These are phyloP conservation scores for Colletotrichum karsti DNA, from an alignment of 2,329 filamentous ascomycete genomes.

Conservation along the genomic window DNA sequence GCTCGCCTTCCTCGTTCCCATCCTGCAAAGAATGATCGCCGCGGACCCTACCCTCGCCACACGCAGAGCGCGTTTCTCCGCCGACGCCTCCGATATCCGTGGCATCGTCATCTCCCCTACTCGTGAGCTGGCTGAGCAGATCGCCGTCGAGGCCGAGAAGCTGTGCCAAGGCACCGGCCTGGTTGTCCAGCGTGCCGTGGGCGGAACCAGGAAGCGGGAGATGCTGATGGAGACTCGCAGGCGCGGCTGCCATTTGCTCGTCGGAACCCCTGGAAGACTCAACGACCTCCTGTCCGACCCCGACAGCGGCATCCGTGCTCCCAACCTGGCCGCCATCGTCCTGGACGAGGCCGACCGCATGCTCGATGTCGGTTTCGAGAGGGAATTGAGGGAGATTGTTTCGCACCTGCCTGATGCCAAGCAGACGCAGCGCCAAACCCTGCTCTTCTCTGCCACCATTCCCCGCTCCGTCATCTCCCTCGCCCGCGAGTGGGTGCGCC, in stretches of 20 bases:
- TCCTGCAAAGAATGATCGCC: constrained; percentile 80
- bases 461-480: constrained; percentile 83
- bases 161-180: constrained; percentile 73
- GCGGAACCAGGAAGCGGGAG: constrained; percentile 80
- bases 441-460: constrained; percentile 96
- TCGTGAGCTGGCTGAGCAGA: constrained; percentile 83
- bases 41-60: constrained; percentile 69
- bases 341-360: constrained; percentile 98
- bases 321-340: constrained; percentile 88
- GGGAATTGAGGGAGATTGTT: constrained; percentile 70
- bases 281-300: constrained; percentile 81
- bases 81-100: constrained; percentile 67
- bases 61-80: constrained; percentile 42
- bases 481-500: constrained; percentile 81
- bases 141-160: constrained; percentile 79
- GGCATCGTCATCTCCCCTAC: constrained; percentile 82
- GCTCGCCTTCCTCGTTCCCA: constrained; percentile 87
- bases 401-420: constrained; percentile 67
- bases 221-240: constrained; percentile 75
- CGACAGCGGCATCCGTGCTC: constrained; percentile 71
- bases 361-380: constrained; percentile 90
- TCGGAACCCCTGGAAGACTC: constrained; percentile 90
- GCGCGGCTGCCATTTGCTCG: constrained; percentile 86
- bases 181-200: constrained; percentile 80
- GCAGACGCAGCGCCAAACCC: constrained; percentile 80